Evolutionary conservation across 2,329 filamentous ascomycete genomes (phyloP).

Genomic region (Penicillium janthinellum): DNA sequence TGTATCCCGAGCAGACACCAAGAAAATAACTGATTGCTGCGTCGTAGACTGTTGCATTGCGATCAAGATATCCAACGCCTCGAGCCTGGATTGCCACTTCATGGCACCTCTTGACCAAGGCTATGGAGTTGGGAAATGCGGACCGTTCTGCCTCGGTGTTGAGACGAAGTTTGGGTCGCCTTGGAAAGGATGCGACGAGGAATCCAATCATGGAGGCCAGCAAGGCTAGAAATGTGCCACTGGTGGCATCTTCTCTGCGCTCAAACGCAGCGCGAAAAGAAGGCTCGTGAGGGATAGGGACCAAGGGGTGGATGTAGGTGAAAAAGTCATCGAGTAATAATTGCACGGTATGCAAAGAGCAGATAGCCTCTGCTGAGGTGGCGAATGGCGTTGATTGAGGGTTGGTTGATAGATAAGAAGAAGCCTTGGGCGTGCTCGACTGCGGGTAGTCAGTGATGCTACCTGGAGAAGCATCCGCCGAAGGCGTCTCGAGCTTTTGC

Average conservation of each 20-base stretch:
- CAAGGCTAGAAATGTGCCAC: slow-evolving; percentile 47
- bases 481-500: slow-evolving; percentile 51
- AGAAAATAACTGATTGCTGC: slow-evolving; percentile 50
- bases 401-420: slow-evolving; percentile 11
- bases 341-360: slow-evolving; percentile 43
- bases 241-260: slow-evolving; percentile 45
- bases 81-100: slow-evolving; percentile 48
- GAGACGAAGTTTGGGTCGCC: slow-evolving; percentile 46
- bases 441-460: slow-evolving; percentile 46
- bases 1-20: slow-evolving; percentile 44
- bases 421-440: slow-evolving; percentile 36
- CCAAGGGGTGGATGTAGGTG: slow-evolving; percentile 51
- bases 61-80: slow-evolving; percentile 48
- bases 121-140: slow-evolving; percentile 47
- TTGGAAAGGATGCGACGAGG: slow-evolving; percentile 49
- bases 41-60: slow-evolving; percentile 46
- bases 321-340: slow-evolving; percentile 51
- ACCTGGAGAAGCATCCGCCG: slow-evolving; percentile 36
- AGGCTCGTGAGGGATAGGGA: slow-evolving; percentile 51
- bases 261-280: slow-evolving; percentile 49
- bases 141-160: slow-evolving; percentile 40
- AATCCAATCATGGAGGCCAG: slow-evolving; percentile 50
- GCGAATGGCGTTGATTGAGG: slow-evolving; percentile 43
- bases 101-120: slow-evolving; percentile 47
- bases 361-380: slow-evolving; percentile 54